Base-by-base conservation (phyloP, 2,329 filamentous ascomycete genomes). In the Trichoderma polysporum region DNA sequence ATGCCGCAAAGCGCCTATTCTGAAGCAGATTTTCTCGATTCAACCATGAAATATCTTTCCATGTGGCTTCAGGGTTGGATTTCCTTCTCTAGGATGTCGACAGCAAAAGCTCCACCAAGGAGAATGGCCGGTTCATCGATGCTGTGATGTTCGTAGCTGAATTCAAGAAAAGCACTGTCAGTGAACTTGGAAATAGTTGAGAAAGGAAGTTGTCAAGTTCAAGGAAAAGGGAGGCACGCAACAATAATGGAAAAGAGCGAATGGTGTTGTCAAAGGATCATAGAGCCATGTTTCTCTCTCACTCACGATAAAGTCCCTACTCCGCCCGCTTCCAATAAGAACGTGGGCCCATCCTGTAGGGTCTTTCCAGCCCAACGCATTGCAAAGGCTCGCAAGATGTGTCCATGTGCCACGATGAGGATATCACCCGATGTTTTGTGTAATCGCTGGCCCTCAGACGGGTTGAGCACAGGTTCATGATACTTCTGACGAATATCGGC, bases 251-350 rank as follows among this genome's bases (percentile, higher is more conserved):
- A 19, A n/a, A 4, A 27, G 15, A 17, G 39, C 31, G 27, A 33
- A 29, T 10, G n/a, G 13, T 6, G 27, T 13, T 22, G 12, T n/a
- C n/a, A 12, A 59, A 33, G 3, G 35, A 15, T 29, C n/a, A n/a
- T n/a, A n/a, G n/a, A n/a, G n/a, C n/a, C n/a, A n/a, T n/a, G 35
- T 25, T 10, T 41, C 2, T 22, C 29, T 27, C 39, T 29, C 74
- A 90, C 89, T 90, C 94, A n/a, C n/a, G n/a, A n/a, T 72, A 96
- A 76, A 2, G 91, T 91, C 0, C 91, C 92, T 1, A 95, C 89
- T 71, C 91, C 92, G n/a, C 92, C 92, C 6, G 92, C 91, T 77
- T 97, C 94, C n/a, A 97, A 81, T 69, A 97, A 83, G 76, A 97
- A 88, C 6, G 89, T 86, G 45, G 92, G 91, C 8, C 91, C 93